phyloP scores from a whole-genome alignment of 192 early-diverging fungal genomes.

The Thoreauomyces humboldtii region DNA sequence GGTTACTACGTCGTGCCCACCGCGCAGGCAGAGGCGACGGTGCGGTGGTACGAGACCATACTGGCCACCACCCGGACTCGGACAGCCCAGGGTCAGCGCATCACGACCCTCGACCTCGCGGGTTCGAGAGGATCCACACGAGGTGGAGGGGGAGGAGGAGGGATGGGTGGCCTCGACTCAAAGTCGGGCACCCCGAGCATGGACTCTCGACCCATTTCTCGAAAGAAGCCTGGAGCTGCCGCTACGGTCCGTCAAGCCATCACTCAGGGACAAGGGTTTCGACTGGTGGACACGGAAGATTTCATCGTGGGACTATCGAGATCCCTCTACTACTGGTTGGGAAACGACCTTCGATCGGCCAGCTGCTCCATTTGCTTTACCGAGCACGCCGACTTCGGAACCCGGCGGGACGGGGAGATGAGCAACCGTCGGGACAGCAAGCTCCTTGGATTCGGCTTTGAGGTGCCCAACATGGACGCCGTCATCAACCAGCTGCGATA shows the following conservation, averaged over 20 bases:
- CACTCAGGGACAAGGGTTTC: slow-evolving; percentile 39
- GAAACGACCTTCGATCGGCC: slow-evolving; percentile 42
- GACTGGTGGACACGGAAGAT: slow-evolving; percentile 51
- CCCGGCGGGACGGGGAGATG: not conserved
- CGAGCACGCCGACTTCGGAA: slow-evolving; percentile 40
- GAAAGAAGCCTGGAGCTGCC: slow-evolving; percentile 33
- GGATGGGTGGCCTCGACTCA: slow-evolving; percentile 13
- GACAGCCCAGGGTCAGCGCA: slow-evolving; percentile 15
- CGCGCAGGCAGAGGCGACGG: slow-evolving; percentile 27
- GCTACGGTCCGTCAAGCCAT: slow-evolving; percentile 29
- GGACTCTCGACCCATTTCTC: not conserved
- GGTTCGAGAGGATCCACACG: not conserved
- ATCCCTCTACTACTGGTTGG: slow-evolving; percentile 50
- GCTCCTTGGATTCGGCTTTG: slow-evolving; percentile 36
- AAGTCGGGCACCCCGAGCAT: not conserved
- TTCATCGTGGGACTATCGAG: slow-evolving; percentile 45
- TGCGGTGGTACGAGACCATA: slow-evolving; percentile 37
- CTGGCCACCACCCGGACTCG: slow-evolving; percentile 25
- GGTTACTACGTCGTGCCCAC: slow-evolving; percentile 53
- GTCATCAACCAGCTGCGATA: slow-evolving; percentile 42
- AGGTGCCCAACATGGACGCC: slow-evolving; percentile 48
- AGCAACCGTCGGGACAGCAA: not conserved
- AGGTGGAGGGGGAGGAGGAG: not conserved
- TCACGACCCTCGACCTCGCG: slow-evolving; percentile 27
- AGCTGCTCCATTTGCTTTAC: slow-evolving; percentile 46